Evolutionary conservation across 371 early-diverging fungal genomes (phyloP).

Genomic region (Paraphysoderma sedebokerense): DNA sequence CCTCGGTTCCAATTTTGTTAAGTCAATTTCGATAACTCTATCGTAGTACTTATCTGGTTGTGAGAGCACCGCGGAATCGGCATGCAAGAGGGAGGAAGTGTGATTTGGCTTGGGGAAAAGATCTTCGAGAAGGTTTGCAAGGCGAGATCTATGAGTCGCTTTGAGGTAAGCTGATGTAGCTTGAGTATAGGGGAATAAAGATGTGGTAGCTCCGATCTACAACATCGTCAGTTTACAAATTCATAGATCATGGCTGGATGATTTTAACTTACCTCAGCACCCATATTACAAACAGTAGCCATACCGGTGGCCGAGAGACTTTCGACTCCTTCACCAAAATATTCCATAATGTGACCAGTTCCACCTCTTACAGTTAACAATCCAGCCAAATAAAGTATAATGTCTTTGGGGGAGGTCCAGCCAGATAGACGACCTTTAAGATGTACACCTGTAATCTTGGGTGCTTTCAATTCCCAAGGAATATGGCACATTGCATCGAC

Average conservation of each 20-base stretch:
- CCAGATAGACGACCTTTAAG: slow-evolving; percentile 66
- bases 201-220: slow-evolving; percentile 78
- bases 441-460: slow-evolving; percentile 84
- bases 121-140: slow-evolving; percentile 49
- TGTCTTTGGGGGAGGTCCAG: slow-evolving; percentile 87
- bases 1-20: slow-evolving; percentile 76
- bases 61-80: slow-evolving; percentile 23
- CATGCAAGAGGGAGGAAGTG: slow-evolving; percentile 22
- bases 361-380: slow-evolving; percentile 52
- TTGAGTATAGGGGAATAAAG: slow-evolving; percentile 65
- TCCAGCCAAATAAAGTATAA: slow-evolving; percentile 74
- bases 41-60: slow-evolving; percentile 49
- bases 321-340: slow-evolving; percentile 76
- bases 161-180: slow-evolving; percentile 63
- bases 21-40: slow-evolving; percentile 76
- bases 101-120: slow-evolving; percentile 21
- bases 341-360: slow-evolving; percentile 26
- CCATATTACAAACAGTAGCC: slow-evolving; percentile 94
- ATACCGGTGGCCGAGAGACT: slow-evolving; percentile 80
- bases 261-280: slow-evolving; percentile 47
- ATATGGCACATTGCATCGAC: slow-evolving; percentile 88
- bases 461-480: slow-evolving; percentile 87
- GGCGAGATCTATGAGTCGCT: slow-evolving; percentile 51
- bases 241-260: neutral
- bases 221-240: neutral